phyloP scores from a whole-genome alignment of 768 basidiomycete genomes.

The Agrocybe chaxingu region DNA sequence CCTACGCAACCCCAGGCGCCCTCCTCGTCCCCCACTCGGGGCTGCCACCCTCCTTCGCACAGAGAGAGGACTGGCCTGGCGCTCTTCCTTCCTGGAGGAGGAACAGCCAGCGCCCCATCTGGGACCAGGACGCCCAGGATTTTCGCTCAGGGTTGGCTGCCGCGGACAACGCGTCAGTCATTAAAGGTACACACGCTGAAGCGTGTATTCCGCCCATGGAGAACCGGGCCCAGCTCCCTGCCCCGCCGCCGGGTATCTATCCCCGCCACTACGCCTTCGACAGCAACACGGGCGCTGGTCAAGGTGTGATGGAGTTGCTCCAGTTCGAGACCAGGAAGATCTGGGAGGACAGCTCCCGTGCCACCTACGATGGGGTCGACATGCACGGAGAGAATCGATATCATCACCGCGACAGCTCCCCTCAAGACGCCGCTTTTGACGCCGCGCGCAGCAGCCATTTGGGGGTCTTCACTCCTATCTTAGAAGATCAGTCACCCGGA shows the following conservation, averaged over 20 bases:
- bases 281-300: conserved; percentile 23
- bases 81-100: conserved; percentile 72
- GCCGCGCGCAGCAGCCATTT: conserved; percentile 17
- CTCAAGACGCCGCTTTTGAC: conserved; percentile 9
- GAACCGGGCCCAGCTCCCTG: conserved; percentile 21
- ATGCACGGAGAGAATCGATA: conserved; percentile 5
- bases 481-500: conserved; percentile 64
- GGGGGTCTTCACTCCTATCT: conserved; percentile 58
- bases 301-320: conserved; percentile 23
- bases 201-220: conserved; percentile 79
- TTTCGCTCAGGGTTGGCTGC: conserved; percentile 72
- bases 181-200: conserved; percentile 85
- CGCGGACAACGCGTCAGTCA: conserved; percentile 75
- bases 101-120: conserved; percentile 62
- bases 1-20: conserved; percentile 53
- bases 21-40: conserved; percentile 59
- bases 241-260: neutral
- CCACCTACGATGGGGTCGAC: conserved; percentile 10
- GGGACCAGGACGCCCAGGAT: conserved; percentile 64
- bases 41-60: conserved; percentile 61
- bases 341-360: neutral
- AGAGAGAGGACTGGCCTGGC: conserved; percentile 71
- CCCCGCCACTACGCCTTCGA: conserved; percentile 20
- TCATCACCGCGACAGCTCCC: conserved; percentile 12
- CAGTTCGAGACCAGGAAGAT: no score